Percentiles rank a stretch among this genome's conserved stretches.
phyloP scores from a whole-genome alignment of 331 rosid species.

The Arachis monticola region DNA sequence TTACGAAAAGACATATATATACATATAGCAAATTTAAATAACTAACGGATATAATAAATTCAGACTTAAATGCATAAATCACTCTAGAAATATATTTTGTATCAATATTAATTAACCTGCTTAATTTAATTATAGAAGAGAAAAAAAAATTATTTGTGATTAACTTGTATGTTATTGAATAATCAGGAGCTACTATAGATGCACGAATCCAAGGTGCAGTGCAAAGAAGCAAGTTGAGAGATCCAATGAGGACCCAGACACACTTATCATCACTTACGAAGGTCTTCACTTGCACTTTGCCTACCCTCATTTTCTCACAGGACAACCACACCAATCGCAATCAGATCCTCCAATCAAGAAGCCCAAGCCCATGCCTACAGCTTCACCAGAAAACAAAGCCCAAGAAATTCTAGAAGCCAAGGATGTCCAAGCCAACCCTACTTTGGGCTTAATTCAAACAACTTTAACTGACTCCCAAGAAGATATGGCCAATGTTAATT shows the following conservation, averaged over 20 bases:
- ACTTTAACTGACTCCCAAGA: constrained; percentile 16
- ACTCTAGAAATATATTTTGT: no score
- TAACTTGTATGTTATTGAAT: background rate
- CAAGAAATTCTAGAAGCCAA: constrained; percentile 33
- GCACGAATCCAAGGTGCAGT: constrained; percentile 88
- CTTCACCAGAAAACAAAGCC: background rate
- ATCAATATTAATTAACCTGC: no score
- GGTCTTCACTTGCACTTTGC: constrained; percentile 93
- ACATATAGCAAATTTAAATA: no score
- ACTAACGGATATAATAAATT: no score
- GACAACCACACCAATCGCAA: constrained; percentile 43
- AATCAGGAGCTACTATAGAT: constrained; percentile 83
- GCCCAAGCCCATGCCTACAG: constrained; percentile 48
- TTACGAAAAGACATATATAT: no score
- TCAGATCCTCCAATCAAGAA: constrained; percentile 54
- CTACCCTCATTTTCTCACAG: constrained; percentile 61
- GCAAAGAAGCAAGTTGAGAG: constrained; percentile 97
- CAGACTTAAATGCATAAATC: no score
- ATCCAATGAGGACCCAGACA: constrained; percentile 78
- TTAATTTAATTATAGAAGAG: no score
- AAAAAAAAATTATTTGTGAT: no score
- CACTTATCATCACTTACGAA: constrained; percentile 81
- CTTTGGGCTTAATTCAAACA: constrained; percentile 6
- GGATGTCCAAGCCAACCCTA: constrained; percentile 24
- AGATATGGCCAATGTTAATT: constrained; percentile 44